Evolutionary conservation across 192 early-diverging fungal species (phyloP).

Genomic region (Rhizophagus sp.): DNA sequence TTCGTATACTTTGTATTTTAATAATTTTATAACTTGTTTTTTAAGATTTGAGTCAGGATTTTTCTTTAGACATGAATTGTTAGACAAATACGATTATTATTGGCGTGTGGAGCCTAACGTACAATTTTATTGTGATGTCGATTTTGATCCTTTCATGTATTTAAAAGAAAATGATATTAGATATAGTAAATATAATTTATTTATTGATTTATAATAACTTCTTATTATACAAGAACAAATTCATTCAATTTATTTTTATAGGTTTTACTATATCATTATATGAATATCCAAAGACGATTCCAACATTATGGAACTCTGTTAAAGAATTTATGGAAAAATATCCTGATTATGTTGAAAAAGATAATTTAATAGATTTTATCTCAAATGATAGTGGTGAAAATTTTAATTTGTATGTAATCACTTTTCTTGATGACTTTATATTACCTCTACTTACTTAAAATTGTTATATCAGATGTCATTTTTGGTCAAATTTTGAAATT

Average conservation of each 20-base stretch:
- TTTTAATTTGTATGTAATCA: slow-evolving; percentile 54
- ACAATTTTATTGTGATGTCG: slow-evolving; percentile 76
- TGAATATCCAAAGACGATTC: slow-evolving; percentile 72
- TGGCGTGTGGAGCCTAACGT: slow-evolving; percentile 90
- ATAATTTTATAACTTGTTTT: not conserved
- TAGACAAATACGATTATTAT: slow-evolving; percentile 77
- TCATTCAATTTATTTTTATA: slow-evolving; percentile 14
- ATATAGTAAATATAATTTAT: slow-evolving; percentile 54
- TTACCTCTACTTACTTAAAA: not conserved
- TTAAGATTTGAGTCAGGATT: slow-evolving; percentile 71
- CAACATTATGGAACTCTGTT: slow-evolving; percentile 69
- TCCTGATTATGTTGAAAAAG: slow-evolving; percentile 50
- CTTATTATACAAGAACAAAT: not conserved
- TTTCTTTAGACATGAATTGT: slow-evolving; percentile 72
- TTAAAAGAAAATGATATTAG: slow-evolving; percentile 77
- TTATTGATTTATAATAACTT: not conserved
- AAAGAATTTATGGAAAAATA: slow-evolving; percentile 52
- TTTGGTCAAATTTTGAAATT: slow-evolving; percentile 92
- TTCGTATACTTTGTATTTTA: not conserved
- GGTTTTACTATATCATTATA: slow-evolving; percentile 74
- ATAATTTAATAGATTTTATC: slow-evolving; percentile 53
- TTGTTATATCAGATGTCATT: slow-evolving; percentile 60
- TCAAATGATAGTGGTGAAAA: slow-evolving; percentile 53
- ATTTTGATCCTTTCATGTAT: slow-evolving; percentile 80
- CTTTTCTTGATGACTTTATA: not conserved